phyloP scores from a whole-genome alignment of 169 alveolate genomes.

The Plasmodium gaboni region DNA sequence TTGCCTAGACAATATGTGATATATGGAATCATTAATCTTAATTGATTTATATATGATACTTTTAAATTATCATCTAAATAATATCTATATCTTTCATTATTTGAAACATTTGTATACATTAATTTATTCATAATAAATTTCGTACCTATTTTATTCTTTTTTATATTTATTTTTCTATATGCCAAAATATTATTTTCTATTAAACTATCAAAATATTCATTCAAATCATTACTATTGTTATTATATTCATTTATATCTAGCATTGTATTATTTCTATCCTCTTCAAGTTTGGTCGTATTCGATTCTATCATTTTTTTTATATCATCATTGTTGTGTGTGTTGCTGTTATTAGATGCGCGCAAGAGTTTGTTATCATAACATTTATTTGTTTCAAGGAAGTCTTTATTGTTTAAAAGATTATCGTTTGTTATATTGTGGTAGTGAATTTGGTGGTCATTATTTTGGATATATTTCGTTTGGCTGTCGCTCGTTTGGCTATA shows the following conservation, averaged over 20 bases:
- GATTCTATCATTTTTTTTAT: too few species aligned
- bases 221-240: not conserved
- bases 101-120: slow-evolving; percentile 51
- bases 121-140: slow-evolving; percentile 51
- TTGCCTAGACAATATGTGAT: slow-evolving; percentile 44
- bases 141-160: slow-evolving; percentile 24
- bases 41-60: slow-evolving; percentile 39
- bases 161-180: slow-evolving; percentile 26
- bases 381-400: too few species aligned
- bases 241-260: not conserved
- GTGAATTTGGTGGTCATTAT: too few species aligned
- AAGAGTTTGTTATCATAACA: too few species aligned
- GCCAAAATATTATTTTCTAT: slow-evolving; percentile 12
- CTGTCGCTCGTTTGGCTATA: too few species aligned
- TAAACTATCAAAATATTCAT: slow-evolving; percentile 21
- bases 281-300: not conserved
- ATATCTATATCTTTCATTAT: slow-evolving; percentile 43
- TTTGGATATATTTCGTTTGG: too few species aligned
- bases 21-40: slow-evolving; percentile 72
- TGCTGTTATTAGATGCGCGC: too few species aligned
- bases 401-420: too few species aligned
- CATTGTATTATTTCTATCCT: not conserved
- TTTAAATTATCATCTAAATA: slow-evolving; percentile 55
- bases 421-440: too few species aligned
- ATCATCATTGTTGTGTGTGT: too few species aligned